Evolutionary conservation across 768 basidiomycete species (phyloP).

Genomic region (Hortiboletus campestris): DNA sequence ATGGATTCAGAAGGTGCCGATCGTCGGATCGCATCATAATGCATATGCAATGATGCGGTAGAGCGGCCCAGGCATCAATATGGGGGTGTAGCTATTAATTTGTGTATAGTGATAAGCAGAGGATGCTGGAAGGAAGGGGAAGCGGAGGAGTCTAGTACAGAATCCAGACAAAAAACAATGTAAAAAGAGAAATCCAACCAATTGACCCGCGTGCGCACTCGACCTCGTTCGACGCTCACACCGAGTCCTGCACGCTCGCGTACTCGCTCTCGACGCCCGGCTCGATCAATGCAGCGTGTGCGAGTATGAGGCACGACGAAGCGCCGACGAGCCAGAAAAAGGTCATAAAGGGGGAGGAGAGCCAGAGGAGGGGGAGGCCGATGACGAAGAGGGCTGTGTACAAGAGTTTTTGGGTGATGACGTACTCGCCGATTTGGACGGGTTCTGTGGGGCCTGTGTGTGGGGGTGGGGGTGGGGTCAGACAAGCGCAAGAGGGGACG

Average conservation of each 20-base stretch:
- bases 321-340: slow-evolving; percentile 96
- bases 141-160: too few species aligned
- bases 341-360: slow-evolving; percentile 70
- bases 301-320: slow-evolving; percentile 78
- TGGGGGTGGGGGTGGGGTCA: not conserved
- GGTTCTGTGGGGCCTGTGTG: slow-evolving; percentile 69
- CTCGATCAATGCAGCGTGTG: slow-evolving; percentile 86
- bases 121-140: too few species aligned
- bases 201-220: too few species aligned
- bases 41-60: too few species aligned
- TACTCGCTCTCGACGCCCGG: slow-evolving; percentile 97
- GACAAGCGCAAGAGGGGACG: not conserved
- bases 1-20: too few species aligned
- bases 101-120: too few species aligned
- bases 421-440: slow-evolving; percentile 74
- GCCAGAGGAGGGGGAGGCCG: slow-evolving; percentile 85
- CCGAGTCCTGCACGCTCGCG: slow-evolving; percentile 67
- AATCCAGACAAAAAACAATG: not conserved
- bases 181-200: not conserved
- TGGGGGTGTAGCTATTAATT: too few species aligned
- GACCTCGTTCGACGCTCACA: slow-evolving; percentile 21
- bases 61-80: too few species aligned
- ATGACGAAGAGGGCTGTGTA: slow-evolving; percentile 90
- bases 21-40: too few species aligned
- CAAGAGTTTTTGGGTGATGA: slow-evolving; percentile 85